A percentile compares a stretch with the other conserved stretches of the same genome.
phyloP scores from a whole-genome alignment of 805 yeast species.

The Pichia nakasei region DNA sequence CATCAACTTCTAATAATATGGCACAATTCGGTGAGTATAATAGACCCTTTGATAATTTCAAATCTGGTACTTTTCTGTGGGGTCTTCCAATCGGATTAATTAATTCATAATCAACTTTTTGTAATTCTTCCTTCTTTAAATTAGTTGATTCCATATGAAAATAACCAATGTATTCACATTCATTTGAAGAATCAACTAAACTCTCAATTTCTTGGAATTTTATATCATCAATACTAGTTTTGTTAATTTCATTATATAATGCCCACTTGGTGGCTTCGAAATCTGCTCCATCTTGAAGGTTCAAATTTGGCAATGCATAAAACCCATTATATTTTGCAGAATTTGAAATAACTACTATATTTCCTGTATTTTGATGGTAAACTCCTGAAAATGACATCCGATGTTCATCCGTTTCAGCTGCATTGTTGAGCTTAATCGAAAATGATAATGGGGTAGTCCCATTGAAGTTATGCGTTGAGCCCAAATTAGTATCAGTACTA shows the following conservation, averaged over 20 bases:
- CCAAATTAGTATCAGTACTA: neutral
- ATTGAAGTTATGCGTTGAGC: neutral
- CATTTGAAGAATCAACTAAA: constrained; percentile 25
- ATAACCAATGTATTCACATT: constrained; percentile 66
- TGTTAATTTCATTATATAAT: constrained; percentile 35
- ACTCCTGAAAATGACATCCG: constrained; percentile 46
- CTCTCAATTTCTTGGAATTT: constrained; percentile 29
- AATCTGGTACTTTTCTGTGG: constrained; percentile 44
- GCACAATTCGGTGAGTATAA: constrained; percentile 91
- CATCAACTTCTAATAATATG: constrained; percentile 33
- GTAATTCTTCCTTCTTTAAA: constrained; percentile 42
- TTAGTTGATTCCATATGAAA: constrained; percentile 61
- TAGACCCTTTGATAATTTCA: constrained; percentile 47
- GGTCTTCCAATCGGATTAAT: constrained; percentile 74
- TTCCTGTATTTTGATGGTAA: constrained; percentile 59
- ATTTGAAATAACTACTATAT: constrained; percentile 46
- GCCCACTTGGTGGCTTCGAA: constrained; percentile 40
- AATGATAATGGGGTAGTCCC: constrained; percentile 29
- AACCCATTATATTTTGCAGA: constrained; percentile 58
- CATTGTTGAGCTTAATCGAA: constrained; percentile 30
- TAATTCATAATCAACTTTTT: constrained; percentile 64
- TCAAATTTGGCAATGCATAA: constrained; percentile 53
- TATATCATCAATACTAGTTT: constrained; percentile 32
- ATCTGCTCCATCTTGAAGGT: constrained; percentile 29
- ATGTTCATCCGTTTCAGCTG: constrained; percentile 41